Evolutionary conservation across 805 yeast genomes (phyloP).

Genomic region (Naumovozyma dairenensis): DNA sequence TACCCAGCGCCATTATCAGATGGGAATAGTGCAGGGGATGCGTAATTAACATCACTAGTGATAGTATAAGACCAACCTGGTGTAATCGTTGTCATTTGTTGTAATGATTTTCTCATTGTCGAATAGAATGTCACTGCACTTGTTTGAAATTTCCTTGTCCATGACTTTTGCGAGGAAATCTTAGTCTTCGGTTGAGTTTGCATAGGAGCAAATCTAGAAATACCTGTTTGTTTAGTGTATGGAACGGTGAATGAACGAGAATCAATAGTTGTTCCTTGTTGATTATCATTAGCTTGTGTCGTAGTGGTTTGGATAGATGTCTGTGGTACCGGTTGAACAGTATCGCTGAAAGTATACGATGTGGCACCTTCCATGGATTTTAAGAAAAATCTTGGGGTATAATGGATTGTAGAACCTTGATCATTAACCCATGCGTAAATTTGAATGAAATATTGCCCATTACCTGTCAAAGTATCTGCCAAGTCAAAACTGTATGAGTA

Average conservation of each 20-base stretch:
- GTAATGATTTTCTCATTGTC: constrained; percentile 28
- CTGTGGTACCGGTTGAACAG: constrained; percentile 36
- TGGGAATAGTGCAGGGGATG: constrained; percentile 62
- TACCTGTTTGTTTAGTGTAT: constrained; percentile 72
- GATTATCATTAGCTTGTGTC: background rate
- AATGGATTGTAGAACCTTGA: constrained; percentile 47
- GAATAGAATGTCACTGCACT: constrained; percentile 55
- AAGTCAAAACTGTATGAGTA: constrained; percentile 35
- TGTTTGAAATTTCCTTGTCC: constrained; percentile 60
- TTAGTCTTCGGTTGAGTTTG: constrained; percentile 73
- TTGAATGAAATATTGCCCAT: constrained; percentile 71
- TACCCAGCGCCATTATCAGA: constrained; percentile 50
- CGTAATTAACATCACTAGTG: constrained; percentile 56
- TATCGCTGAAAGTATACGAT: constrained; percentile 39
- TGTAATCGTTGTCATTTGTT: constrained; percentile 57
- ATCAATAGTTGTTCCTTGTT: constrained; percentile 23
- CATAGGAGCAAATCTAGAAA: constrained; percentile 82
- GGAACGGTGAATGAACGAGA: constrained; percentile 52
- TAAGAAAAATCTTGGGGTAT: constrained; percentile 55
- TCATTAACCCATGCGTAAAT: constrained; percentile 36
- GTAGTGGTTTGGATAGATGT: constrained; percentile 12
- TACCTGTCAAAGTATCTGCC: constrained; percentile 37
- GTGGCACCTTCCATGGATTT: constrained; percentile 63
- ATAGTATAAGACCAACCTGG: constrained; percentile 76
- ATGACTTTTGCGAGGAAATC: constrained; percentile 56